Percentiles rank a stretch among this genome's conserved stretches.
phyloP scores from a whole-genome alignment of 2,329 filamentous ascomycete genomes.

The Acarospora socialis region DNA sequence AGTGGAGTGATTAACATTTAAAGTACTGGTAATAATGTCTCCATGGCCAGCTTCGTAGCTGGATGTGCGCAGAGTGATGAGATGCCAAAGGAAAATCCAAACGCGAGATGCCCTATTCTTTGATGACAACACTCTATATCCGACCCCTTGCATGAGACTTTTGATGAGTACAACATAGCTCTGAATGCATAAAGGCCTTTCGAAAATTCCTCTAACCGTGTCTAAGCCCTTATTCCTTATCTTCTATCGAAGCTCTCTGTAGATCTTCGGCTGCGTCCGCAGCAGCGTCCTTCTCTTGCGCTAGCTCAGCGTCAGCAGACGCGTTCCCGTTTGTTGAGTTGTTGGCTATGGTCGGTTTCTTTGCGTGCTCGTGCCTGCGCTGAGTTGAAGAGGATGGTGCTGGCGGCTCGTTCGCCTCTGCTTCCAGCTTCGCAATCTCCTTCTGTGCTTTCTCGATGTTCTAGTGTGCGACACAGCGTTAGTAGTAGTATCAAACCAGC shows the following conservation, averaged over 20 bases:
- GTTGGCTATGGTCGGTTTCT: slow-evolving; percentile 39
- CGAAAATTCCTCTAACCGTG: slow-evolving; percentile 3
- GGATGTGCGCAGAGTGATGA: no score
- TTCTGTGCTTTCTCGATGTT: slow-evolving; percentile 95
- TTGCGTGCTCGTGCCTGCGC: slow-evolving; percentile 35
- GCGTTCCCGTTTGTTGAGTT: slow-evolving; percentile 38
- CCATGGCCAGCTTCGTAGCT: no score
- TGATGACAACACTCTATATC: no score
- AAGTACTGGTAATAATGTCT: no score
- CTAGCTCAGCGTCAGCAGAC: slow-evolving; percentile 38
- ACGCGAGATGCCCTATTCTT: no score
- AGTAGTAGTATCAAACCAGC: slow-evolving; percentile 11
- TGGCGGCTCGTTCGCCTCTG: slow-evolving; percentile 50
- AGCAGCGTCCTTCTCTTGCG: slow-evolving; percentile 44
- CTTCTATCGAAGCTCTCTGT: slow-evolving; percentile 46
- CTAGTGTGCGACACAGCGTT: slow-evolving; percentile 47
- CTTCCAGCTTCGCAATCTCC: slow-evolving; percentile 72
- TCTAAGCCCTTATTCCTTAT: slow-evolving; percentile 25
- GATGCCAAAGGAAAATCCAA: no score
- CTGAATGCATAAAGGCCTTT: no score
- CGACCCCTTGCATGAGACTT: no score
- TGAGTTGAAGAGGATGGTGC: slow-evolving; percentile 32
- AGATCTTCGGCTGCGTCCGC: slow-evolving; percentile 46
- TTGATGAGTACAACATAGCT: no score
- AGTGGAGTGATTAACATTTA: no score